Evolutionary conservation across 2,329 filamentous ascomycete species (phyloP), one percentile per base, ranked within the genome.

Genomic region (Zopfia rhizophila): DNA sequence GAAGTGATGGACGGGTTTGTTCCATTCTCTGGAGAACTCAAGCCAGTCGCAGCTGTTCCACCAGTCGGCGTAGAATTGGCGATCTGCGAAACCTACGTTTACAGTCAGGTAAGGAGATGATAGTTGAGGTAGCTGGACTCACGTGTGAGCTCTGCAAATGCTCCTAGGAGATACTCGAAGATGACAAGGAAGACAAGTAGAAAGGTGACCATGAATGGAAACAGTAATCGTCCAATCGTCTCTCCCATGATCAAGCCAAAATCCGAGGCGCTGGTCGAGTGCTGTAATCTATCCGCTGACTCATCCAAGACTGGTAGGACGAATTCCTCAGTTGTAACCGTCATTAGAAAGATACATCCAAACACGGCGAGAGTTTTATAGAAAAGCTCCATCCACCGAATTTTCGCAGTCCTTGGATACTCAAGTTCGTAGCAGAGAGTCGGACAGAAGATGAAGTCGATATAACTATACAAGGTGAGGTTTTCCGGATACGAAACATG

Each of bases 341-440:
- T 96, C 55, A 99, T 81, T 16, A 99, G 82, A 72, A 97, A 97
- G 66, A 99, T 96, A 72, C 93, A 96, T 36, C 94, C 94, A 68
- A 97, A 97, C 1, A 94, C 89, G 33, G 94, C 94, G 12, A 92
- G 73, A 16, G 90, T 85, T 73, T 97, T 97, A 71, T 87, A 89
- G 47, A 90, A 83, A 31, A 97, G 82, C 54, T 91, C 87, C 14
- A 84, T 81, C 86, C 90, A 96, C 59, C 90, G 84, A 46, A 91
- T 85, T n/a, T 78, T 75, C 10, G 81, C 69, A 8, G 84, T 91
- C 36, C 94, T 87, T 2, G 94, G 94, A 70, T 97, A 99, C 70
- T 97, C 93, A 37, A 97, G 81, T 74, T 99, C 94, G 74, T 99
- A 99, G 79, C 94, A 99, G 14, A 99, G 82, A 0, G 94, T 99